Percentiles rank a stretch among this genome's conserved stretches.
Conservation (phyloP, 2,329 filamentous ascomycete genomes). For the Aspergillus brunneoviolaceus region DNA sequence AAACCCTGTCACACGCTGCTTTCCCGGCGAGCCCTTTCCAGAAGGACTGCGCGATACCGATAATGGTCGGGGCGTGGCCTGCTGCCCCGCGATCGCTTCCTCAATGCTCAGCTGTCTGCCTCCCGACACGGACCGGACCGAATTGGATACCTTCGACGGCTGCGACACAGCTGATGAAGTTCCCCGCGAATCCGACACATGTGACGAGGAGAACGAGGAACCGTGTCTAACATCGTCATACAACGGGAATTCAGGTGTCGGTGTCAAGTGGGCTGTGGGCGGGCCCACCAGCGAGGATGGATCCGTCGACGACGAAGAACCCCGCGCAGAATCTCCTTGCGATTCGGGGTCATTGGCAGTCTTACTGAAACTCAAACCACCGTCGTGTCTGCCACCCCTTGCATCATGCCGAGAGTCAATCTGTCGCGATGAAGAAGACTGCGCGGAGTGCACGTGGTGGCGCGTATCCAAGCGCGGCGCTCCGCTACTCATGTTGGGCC, state of each 20-base stretch:
- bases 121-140: neutral
- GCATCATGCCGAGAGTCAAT: conserved; percentile 19
- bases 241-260: neutral
- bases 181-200: neutral
- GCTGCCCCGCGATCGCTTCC: neutral
- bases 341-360: neutral
- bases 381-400: conserved; percentile 8
- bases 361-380: conserved; percentile 9
- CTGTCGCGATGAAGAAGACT: conserved; percentile 20
- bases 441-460: conserved; percentile 21
- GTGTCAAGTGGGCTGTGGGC: neutral
- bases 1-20: conserved; percentile 74
- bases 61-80: neutral
- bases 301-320: neutral
- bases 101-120: neutral
- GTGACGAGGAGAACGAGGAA: neutral
- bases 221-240: neutral
- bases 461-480: conserved; percentile 15
- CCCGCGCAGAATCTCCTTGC: neutral
- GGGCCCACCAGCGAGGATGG: neutral
- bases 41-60: conserved; percentile 15
- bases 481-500: conserved; percentile 13
- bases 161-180: neutral
- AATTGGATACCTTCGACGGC: neutral
- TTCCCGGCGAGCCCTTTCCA: conserved; percentile 50